Base-by-base conservation (phyloP, 768 basidiomycete species). In the Leccinum longicurvipes region DNA sequence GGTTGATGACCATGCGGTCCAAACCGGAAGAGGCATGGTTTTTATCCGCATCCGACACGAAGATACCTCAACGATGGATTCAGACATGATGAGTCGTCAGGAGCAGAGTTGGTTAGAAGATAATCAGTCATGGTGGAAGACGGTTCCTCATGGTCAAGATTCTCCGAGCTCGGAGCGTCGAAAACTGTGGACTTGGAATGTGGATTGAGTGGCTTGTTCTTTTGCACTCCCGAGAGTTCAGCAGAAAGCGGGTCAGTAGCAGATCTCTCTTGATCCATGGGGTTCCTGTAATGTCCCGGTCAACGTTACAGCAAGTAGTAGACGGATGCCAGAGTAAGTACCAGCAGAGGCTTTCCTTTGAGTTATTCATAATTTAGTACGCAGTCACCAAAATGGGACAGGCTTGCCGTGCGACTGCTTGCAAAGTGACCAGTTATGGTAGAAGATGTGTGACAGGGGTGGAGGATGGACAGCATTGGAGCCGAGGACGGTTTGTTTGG, bases 201-300 rank as follows among this genome's bases (percentile, higher is more conserved):
- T 29, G 49, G 42, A 52, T 56, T 50, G 14, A 28, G 15, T 6
- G 60, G 49, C 14, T 32, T 49, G 41, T 57, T 58, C 27, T 47
- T 50, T 46, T 53, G 60, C 51, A 36, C 46, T 17, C 27, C 52
- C 3, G 24, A 54, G 6, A 31, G 32, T 9, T 57, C 60, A 15
- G 19, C 54, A 21, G 46, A 19, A 23, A 44, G 54, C 32, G 47
- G 36, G 48, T 59, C 57, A 41, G 48, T 44, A 11, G 28, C 27
- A 14, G 59, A 49, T 44, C 32, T 47, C 51, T 58, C 56, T 54
- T 59, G 60, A 47, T 63, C 52, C 67, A 69, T 71, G 49, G 5
- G 11, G 28, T 45, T 53, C 19, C 34, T 54, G 25, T 44, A 24
- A 17, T 11, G 50, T 34, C 51, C 47, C 24, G 24, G 48, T 48